Conservation (phyloP, 2,329 filamentous ascomycete species). For the Calonectria hongkongensis region DNA sequence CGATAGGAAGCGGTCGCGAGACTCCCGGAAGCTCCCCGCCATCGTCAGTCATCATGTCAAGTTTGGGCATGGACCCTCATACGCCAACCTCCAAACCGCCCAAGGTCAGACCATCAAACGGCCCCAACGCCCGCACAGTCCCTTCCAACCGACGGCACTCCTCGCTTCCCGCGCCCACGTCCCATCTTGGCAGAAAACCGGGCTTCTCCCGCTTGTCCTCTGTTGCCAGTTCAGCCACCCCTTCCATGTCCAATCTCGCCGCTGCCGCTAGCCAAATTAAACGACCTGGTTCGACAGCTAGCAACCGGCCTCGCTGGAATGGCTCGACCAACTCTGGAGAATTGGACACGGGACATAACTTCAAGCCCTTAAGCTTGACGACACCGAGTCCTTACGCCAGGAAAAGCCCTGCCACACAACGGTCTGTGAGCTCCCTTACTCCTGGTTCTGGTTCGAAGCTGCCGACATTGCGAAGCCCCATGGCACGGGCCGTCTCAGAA, state of each 20-base stretch:
- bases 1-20: constrained; percentile 80
- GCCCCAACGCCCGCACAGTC: constrained; percentile 67
- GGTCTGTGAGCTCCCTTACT: constrained; percentile 65
- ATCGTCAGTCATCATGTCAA: constrained; percentile 77
- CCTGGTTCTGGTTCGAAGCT: constrained; percentile 68
- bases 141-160: constrained; percentile 68
- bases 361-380: constrained; percentile 77
- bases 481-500: constrained; percentile 67
- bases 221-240: constrained; percentile 66
- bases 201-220: constrained; percentile 67
- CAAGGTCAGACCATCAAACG: constrained; percentile 69
- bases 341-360: constrained; percentile 81
- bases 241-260: constrained; percentile 58
- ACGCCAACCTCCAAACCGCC: constrained; percentile 65
- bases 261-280: constrained; percentile 61
- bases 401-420: constrained; percentile 62
- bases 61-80: constrained; percentile 68
- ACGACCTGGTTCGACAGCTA: constrained; percentile 67
- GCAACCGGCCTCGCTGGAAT: constrained; percentile 84
- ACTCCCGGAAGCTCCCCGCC: constrained; percentile 82
- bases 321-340: constrained; percentile 77
- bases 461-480: constrained; percentile 69
- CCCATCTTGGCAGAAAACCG: constrained; percentile 64
- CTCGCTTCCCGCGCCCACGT: constrained; percentile 67
- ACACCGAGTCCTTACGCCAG: constrained; percentile 76